Base-by-base conservation (phyloP, 1,284 basidiomycete species). In the Schizophyllum amplum region DNA sequence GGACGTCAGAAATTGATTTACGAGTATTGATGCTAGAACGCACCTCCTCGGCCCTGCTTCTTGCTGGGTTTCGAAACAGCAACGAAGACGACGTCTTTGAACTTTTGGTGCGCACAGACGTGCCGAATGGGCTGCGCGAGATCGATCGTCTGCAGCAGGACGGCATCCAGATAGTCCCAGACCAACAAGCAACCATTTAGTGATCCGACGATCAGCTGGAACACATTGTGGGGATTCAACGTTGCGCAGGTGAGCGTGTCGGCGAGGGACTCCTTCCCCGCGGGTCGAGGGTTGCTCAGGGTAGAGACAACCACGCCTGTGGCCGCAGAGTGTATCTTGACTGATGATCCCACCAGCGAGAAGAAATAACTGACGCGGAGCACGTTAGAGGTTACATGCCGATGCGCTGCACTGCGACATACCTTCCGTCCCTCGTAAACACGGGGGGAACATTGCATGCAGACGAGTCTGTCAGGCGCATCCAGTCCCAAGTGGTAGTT, bases 121-220 rank as follows among this genome's bases (percentile, higher is more conserved):
- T 84, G 81, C 57, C 84, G 79, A 62, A 97, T 86, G 4, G 92
- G 83, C 58, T 87, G 81, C 48, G 78, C 79, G 49, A 91, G 66
- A 58, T 81, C 75, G 57, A 95, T 80, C 1, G 86, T 89, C 61
- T 87, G 84, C 56, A 98, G 75, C 15, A 97, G 73, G 3, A 80
- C 76, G 1, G 87, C 94, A 61, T 98, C 94, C 54, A 96, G 75
- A 69, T 91, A 96, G 72, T 98, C 94, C 96, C 96, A 98, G 11
- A 96, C 75, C 68, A 92, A 86, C 62, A 98, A 72, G 24, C 80
- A 81, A 11, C 95, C 96, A 65, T 95, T 90, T 55, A 87, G 69
- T 1, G 92, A 92, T 26, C 86, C 86, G 7, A 93, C 94, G 63
- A 98, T 83, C 57, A 98, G 75, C 69, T 98, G 96, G 60, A 94